These are phyloP conservation scores for Fusarium dimerum DNA, from an alignment of 2,329 filamentous ascomycete genomes.

Conservation along the genomic window DNA sequence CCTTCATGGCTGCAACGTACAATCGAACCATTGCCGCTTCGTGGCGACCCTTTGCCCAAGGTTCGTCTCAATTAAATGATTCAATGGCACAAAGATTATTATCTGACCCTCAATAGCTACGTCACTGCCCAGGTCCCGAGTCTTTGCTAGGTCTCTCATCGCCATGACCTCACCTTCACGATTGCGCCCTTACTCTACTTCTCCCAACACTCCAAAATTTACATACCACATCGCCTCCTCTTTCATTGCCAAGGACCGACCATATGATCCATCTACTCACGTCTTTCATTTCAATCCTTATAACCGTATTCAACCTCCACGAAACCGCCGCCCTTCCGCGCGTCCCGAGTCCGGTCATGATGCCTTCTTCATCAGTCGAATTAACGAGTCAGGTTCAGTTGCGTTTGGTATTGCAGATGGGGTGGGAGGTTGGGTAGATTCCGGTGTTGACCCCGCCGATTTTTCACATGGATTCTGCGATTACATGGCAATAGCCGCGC, in stretches of 20 bases:
- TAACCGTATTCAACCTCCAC: slow-evolving; percentile 55
- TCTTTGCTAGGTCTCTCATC: slow-evolving; percentile 8
- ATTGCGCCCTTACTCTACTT: slow-evolving; percentile 27
- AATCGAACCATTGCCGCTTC: slow-evolving; percentile 23
- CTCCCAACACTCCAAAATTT: slow-evolving; percentile 42
- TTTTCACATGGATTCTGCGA: slow-evolving; percentile 94
- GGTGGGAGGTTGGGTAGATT: slow-evolving; percentile 93
- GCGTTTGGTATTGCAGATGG: slow-evolving; percentile 92
- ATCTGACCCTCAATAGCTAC: slow-evolving; percentile 22
- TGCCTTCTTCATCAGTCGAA: slow-evolving; percentile 85
- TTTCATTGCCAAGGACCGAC: slow-evolving; percentile 71
- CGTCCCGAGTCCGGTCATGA: slow-evolving; percentile 87
- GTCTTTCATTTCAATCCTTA: slow-evolving; percentile 72
- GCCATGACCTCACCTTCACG: slow-evolving; percentile 18
- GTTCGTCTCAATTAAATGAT: slow-evolving; percentile 10
- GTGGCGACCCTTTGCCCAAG: slow-evolving; percentile 24
- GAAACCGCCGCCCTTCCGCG: slow-evolving; percentile 34
- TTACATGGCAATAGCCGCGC: slow-evolving; percentile 81
- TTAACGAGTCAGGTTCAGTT: slow-evolving; percentile 71
- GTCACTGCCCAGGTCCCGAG: slow-evolving; percentile 8
- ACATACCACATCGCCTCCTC: slow-evolving; percentile 74
- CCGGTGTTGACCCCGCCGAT: slow-evolving; percentile 88
- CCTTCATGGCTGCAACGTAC: slow-evolving; percentile 27
- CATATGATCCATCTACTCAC: slow-evolving; percentile 68
- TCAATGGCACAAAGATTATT: not conserved